Percentiles rank a stretch among this genome's conserved stretches.
phyloP scores from a whole-genome alignment of 331 rosid species.

The Acacia pycnantha region DNA sequence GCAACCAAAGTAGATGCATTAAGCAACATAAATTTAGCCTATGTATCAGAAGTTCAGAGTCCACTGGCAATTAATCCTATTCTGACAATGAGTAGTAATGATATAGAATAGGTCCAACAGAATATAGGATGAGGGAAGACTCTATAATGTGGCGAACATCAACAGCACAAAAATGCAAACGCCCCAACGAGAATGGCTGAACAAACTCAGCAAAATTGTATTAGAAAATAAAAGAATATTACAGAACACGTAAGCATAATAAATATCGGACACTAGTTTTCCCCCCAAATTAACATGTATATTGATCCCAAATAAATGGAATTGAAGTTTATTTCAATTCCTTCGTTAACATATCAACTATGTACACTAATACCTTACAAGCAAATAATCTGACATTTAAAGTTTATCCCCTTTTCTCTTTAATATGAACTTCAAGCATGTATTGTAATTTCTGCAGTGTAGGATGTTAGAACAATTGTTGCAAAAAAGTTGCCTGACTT shows the following conservation, averaged over 20 bases:
- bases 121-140: background rate
- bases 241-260: background rate
- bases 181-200: slow-evolving; percentile 1
- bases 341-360: background rate
- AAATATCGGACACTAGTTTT: background rate
- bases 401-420: background rate
- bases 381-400: background rate
- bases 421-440: background rate
- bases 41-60: slow-evolving; percentile 7
- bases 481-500: background rate
- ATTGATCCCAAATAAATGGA: background rate
- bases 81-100: background rate
- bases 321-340: background rate
- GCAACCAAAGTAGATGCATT: background rate
- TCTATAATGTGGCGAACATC: background rate
- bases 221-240: background rate
- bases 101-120: background rate
- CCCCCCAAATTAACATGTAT: background rate
- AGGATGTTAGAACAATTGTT: background rate
- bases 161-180: background rate
- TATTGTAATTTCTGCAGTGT: background rate
- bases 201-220: background rate
- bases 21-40: slow-evolving; percentile 18
- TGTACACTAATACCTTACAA: background rate
- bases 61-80: background rate